Evolutionary conservation across 2,329 filamentous ascomycete genomes (phyloP), one percentile per base, ranked within the genome.

Genomic region (Pseudocercospora fijiensis): DNA sequence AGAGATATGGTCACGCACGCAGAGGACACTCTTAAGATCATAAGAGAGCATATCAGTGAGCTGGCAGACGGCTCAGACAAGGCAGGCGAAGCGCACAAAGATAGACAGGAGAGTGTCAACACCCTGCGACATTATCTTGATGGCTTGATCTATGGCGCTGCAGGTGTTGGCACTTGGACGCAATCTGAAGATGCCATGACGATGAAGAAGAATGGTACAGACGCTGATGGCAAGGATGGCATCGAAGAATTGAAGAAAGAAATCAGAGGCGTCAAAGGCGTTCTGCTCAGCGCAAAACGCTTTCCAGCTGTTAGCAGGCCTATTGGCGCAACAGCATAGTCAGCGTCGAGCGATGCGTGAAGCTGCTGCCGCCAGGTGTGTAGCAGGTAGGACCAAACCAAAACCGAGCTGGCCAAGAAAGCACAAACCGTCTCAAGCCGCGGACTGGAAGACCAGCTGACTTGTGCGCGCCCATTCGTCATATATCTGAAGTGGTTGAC

Each of bases 261-360:
- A 65, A 93, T 96, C 58, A 81, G 91, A 67, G 84, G 89, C 62
- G 85, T 95, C 47, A 96, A 96, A 80, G 91, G 91, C 1, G 85
- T 91, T 10, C 79, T 95, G 69, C 76, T 96, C 61, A 91, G 87
- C 72, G 85, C 90, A 4, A 85, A 89, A 71, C 90, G 86, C 71
- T 94, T 94, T 69, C 72, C 71, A 11, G 59, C 67, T 37, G 65
- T 62, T 8, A 57, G 61, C 30, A 58, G 66, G 30, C 64, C 62
- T 9, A 28, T 65, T 18, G 45, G 57, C 20, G 59, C 59, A n/a
- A 41, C 64, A 20, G 59, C 63, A 28, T 64, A 63, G 53, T 22
- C 13, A 11, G 58, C 43, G 18, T 18, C 43, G 24, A 13, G 37
- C 37, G 37, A 41, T n/a, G 37, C 37, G 37, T 49, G 45, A 16